Base-by-base conservation (phyloP, 176 grass and related monocot species). In the Sorghum bicolor region DNA sequence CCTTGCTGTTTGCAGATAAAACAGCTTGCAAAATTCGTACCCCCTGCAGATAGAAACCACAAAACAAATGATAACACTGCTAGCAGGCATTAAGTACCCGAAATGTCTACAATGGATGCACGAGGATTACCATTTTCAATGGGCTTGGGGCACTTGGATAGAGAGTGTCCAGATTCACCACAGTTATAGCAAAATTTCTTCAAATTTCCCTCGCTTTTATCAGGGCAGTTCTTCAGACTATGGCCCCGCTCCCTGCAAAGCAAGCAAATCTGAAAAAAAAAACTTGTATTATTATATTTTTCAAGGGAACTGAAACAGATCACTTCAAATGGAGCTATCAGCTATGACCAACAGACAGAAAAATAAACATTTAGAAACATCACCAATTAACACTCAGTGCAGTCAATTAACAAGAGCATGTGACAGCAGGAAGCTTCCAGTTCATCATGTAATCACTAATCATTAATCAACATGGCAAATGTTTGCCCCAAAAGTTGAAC, bases 151-250 rank as follows among this genome's bases (percentile, higher is more conserved):
- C 96, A 99, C 62, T 87, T 95, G 15, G 86, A 96, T 76, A 99
- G 91, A 64, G 91, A 90, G 80, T 99, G 96, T 19, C 93, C 91
- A 71, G 33, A 80, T 87, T 82, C 89, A 81, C 96, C 93, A 72
- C 96, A 99, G 70, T 99, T 99, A 79, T 99, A 99, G 70, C 93
- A 96, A 55, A 96, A 89, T 45, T 94, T 96, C 65, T 87, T 96
- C 38, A 80, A 57, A 85, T 53, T 82, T 11, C 78, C 85, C 70
- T 87, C 93, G 64, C 17, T 83, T 89, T 94, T 96, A 22, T 96
- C 91, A 55, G 93, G 76, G 22, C 96, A 99, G 82, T 96, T 99
- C 88, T 99, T 94, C 63, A 96, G 66, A 48, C 93, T 99, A 74
- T 99, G 96, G 10, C 96, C 96, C 6, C 77, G 70, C 62, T 95